A percentile compares a stretch with the other conserved stretches of the same genome.
Evolutionary conservation across 768 basidiomycete species (phyloP).

Genomic region (Suillus spraguei): DNA sequence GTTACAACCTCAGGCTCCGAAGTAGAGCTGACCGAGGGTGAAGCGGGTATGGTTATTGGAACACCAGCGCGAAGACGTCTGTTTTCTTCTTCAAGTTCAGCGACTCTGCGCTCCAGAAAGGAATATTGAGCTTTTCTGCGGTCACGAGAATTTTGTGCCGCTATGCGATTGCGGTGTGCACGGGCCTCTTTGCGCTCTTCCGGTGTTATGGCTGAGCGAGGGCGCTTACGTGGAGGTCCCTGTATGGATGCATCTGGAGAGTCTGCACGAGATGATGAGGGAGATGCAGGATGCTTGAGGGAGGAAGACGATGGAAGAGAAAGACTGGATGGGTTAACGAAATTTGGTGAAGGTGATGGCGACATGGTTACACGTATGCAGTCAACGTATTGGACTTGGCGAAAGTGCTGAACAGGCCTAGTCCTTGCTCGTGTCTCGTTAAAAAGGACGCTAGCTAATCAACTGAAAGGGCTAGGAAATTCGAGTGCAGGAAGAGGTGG

Average conservation of each 20-base stretch:
- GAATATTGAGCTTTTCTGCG: slow-evolving; percentile 83
- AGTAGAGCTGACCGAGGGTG: slow-evolving; percentile 14
- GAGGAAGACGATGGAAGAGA: slow-evolving; percentile 41
- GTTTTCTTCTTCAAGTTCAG: slow-evolving; percentile 85
- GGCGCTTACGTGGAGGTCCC: slow-evolving; percentile 73
- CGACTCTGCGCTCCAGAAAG: slow-evolving; percentile 65
- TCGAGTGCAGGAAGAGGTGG: slow-evolving; percentile 26
- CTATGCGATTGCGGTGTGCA: slow-evolving; percentile 90
- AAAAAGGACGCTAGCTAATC: not conserved
- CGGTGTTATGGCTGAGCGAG: slow-evolving; percentile 59
- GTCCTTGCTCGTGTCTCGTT: slow-evolving; percentile 4
- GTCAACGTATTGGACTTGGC: not conserved
- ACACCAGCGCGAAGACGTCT: slow-evolving; percentile 63
- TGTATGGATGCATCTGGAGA: slow-evolving; percentile 19
- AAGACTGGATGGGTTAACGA: slow-evolving; percentile 41
- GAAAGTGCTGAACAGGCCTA: not conserved
- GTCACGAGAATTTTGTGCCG: slow-evolving; percentile 92
- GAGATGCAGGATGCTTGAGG: slow-evolving; percentile 31
- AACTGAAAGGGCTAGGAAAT: not conserved
- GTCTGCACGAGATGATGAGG: slow-evolving; percentile 24
- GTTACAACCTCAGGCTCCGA: slow-evolving; percentile 29
- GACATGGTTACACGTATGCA: slow-evolving; percentile 23
- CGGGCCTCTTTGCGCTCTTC: slow-evolving; percentile 88
- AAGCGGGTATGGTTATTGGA: slow-evolving; percentile 28
- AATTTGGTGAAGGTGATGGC: slow-evolving; percentile 24